Base-by-base conservation (phyloP, 164 flowering plant species). In the Litsea cubeba region DNA sequence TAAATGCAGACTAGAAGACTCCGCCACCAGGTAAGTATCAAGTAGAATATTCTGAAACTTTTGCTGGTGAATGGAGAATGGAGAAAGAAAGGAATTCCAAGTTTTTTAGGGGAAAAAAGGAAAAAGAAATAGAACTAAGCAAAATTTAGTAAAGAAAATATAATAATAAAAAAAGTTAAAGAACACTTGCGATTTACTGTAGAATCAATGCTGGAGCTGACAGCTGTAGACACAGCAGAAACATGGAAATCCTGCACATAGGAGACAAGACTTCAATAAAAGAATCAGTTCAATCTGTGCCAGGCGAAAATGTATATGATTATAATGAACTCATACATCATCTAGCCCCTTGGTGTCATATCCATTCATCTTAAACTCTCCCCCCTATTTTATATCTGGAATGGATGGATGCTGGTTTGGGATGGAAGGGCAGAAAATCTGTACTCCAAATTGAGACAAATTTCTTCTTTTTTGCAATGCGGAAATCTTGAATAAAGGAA, bases 181-280 rank as follows among this genome's bases (percentile, higher is more conserved):
- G 60, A 62, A 50, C 22, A 79, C 82, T 73, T 76, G 69, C 82
- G 76, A 70, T 69, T 65, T 23, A 18, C 63, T 64, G 50, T 18
- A 35, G 65, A 15, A 50, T 60, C 72, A 5, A 8, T 22, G 49
- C 60, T 32, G 17, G 74, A 76, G 25, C 72, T 49, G 7, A 40
- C 54, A 71, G 51, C 66, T 57, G n/a, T 30, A 14, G 32, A 7
- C 10, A 35, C 28, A 30, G 50, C 65, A 26, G 5, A 51, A 35
- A 26, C 65, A 60, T 20, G 71, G 30, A 24, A 75, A 50, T 30
- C 46, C 81, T 75, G 76, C 75, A 64, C 35, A 65, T 14, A 23
- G 60, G n/a, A 14, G 26, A 24, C 24, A 40, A 35, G 40, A 66
- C 49, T 26, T 28, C n/a, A 66, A 23, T 23, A 25, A 66, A 66